Evolutionary conservation across 192 early-diverging fungal species (phyloP).

Genomic region (Spinellus fusiger): DNA sequence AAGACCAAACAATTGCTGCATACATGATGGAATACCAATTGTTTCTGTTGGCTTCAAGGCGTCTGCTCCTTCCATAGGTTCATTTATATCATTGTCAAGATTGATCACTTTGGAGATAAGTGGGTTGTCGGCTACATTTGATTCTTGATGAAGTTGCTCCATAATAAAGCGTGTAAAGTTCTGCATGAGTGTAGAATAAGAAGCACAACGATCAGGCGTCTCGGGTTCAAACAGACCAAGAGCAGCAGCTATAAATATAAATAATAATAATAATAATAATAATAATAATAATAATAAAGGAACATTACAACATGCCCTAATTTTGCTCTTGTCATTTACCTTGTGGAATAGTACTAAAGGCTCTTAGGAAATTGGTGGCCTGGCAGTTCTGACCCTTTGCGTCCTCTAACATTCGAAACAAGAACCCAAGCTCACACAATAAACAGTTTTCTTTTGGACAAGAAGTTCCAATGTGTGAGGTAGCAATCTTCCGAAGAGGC

Average conservation of each 20-base stretch:
- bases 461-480: conserved; percentile 60
- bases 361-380: conserved; percentile 85
- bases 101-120: conserved; percentile 19
- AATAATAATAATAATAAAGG: background rate
- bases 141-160: conserved; percentile 82
- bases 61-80: conserved; percentile 3
- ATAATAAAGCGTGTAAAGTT: conserved; percentile 86
- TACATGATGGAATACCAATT: conserved; percentile 37
- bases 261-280: background rate
- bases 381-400: conserved; percentile 93
- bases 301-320: background rate
- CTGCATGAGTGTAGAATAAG: conserved; percentile 77
- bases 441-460: conserved; percentile 79
- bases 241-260: conserved; percentile 53
- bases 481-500: conserved; percentile 59
- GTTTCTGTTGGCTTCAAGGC: conserved; percentile 7
- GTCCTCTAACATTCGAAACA: conserved; percentile 89
- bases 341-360: conserved; percentile 78
- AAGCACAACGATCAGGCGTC: conserved; percentile 44
- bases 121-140: conserved; percentile 33
- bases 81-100: background rate
- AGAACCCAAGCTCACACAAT: conserved; percentile 86
- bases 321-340: conserved; percentile 33
- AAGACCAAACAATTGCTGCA: conserved; percentile 67
- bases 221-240: conserved; percentile 89